Percentiles rank a stretch among this genome's conserved stretches.
phyloP scores from a whole-genome alignment of 1,139 yeast species.

The Scheffersomyces lignicola region DNA sequence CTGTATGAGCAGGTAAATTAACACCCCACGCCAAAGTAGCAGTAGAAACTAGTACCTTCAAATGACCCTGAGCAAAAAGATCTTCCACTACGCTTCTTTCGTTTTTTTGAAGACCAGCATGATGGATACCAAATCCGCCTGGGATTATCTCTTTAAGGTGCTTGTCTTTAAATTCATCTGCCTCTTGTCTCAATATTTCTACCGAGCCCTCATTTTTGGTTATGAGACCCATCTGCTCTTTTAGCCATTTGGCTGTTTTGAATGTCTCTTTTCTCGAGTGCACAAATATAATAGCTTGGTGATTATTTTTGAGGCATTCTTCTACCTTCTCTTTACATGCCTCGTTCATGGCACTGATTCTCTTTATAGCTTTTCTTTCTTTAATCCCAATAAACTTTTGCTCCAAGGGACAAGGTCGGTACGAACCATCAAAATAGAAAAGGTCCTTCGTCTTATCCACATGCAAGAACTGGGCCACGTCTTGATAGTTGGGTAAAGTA shows the following conservation, averaged over 20 bases:
- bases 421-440: constrained; percentile 80
- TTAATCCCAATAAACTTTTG: constrained; percentile 89
- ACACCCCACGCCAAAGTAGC: constrained; percentile 99
- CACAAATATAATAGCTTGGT: constrained; percentile 86
- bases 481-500: constrained; percentile 85
- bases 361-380: constrained; percentile 79
- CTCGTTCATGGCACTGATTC: constrained; percentile 81
- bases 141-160: constrained; percentile 63
- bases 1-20: constrained; percentile 95
- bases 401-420: constrained; percentile 89
- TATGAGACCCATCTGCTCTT: constrained; percentile 56
- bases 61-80: constrained; percentile 81
- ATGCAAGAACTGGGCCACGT: constrained; percentile 79
- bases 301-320: constrained; percentile 57
- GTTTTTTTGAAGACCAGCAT: constrained; percentile 79
- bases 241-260: constrained; percentile 76
- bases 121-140: constrained; percentile 87
- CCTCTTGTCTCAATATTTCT: constrained; percentile 65
- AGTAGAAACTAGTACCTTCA: constrained; percentile 83
- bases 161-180: constrained; percentile 53
- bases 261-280: constrained; percentile 92
- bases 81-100: constrained; percentile 85
- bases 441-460: constrained; percentile 62
- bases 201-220: constrained; percentile 59
- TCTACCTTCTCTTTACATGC: constrained; percentile 83